Base-by-base conservation (phyloP, 2,329 filamentous ascomycete species). In the Orbilia brochopaga region DNA sequence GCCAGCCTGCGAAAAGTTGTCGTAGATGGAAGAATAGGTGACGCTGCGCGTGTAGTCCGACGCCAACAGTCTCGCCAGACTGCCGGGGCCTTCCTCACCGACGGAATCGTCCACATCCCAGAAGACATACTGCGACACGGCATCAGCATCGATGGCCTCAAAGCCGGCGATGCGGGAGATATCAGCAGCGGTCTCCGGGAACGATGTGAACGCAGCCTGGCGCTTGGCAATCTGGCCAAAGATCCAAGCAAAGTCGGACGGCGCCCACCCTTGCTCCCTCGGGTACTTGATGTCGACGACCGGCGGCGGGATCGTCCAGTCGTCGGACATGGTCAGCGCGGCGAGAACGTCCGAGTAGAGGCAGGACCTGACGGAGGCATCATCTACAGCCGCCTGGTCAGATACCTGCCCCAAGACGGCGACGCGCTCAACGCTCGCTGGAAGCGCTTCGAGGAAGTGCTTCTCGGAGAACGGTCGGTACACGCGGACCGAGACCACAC, bases 401-500 rank as follows among this genome's bases (percentile, higher is more conserved):
- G 84, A 81, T 75, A 99, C 93, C 79, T 99, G 94, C 60, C 94
- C 94, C 4, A 99, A 86, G 19, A 97, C 91, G 40, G 89, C 88
- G 74, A 99, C 84, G 73, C 85, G 89, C 80, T 86, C 87, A 52
- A 88, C 86, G 37, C 90, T 90, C 75, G 86, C 83, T 35, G 94
- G 92, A 27, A 99, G 85, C 10, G 86, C 85, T 75, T 89, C 87
- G 74, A 97, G 83, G 84, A 99, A 97, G 57, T 91, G 90, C 79
- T 97, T 92, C 81, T 99, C 94, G 32, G 94, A 87, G 78, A 99
- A 97, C 15, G 94, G 94, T 48, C 93, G 87, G 83, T 97, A 99
- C 62, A 99, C 85, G 74, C 94, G 90, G 52, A 97, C 93, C 77
- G 91, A 93, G 80, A 99, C 84, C 42, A 93, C 89, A 76, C 94